Evolutionary conservation across 345 rosid genomes (phyloP), one percentile per base, ranked within the genome.

Genomic region (Anastatica hierochuntica): DNA sequence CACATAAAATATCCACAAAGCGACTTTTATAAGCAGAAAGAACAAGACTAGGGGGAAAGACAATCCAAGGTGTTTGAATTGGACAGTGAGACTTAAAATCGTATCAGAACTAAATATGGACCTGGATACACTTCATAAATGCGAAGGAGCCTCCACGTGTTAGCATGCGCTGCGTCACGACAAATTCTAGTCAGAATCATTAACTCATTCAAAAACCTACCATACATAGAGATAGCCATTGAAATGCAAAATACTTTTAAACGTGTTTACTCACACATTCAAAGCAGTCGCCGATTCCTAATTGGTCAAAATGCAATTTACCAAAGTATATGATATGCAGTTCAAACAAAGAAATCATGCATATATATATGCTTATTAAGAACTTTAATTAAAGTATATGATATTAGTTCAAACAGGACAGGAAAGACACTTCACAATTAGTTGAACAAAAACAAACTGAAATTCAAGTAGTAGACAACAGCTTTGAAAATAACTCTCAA

Each of bases 81-180:
- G n/a, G n/a, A n/a, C n/a, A n/a, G n/a, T n/a, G n/a, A 13, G 10
- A 30, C 18, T 50, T 16, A 9, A 24, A 49, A 41, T 49, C 7
- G n/a, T 41, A 19, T 18, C 17, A 31, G 12, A 60, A 39, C 42
- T 4, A 60, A 60, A 41, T 41, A 13, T 50, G 15, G 56, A 49
- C 24, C 26, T 41, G 24, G 26, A 41, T 60, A 8, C 58, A 18
- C 13, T 31, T 60, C 49, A 21, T 60, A 19, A 21, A 49, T 60
- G 35, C 66, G 50, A 29, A 27, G 11, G 13, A 61, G 58, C 18
- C 19, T 14, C 58, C 43, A 61, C 43, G 36, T 50, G 19, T 40
- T 19, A 16, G 23, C 34, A 60, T 15, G 43, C 43, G 50, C 23
- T 17, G 37, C 46, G 42, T 34, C 39, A 14, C 44, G 40, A 60